Evolutionary conservation across 2,329 filamentous ascomycete species (phyloP).

Genomic region (Diaporthe humulicola): DNA sequence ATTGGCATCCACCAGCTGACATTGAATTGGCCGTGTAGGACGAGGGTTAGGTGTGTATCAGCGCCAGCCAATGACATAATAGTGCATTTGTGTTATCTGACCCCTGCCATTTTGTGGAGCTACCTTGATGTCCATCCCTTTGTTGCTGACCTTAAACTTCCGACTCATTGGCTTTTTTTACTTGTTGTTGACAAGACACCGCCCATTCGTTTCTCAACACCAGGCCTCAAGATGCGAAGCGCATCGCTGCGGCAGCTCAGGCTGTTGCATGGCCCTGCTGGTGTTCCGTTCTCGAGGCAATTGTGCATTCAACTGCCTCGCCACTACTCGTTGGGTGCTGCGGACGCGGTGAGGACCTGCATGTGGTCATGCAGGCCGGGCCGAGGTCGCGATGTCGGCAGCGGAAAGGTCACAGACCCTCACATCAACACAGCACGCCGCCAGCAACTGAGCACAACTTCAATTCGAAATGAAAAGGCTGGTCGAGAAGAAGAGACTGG

Average conservation of each 20-base stretch:
- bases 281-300: background rate
- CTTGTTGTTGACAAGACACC: background rate
- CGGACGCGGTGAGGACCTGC: slow-evolving; percentile 11
- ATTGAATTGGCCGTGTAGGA: background rate
- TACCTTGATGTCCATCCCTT: background rate
- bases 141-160: background rate
- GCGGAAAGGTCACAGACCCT: background rate
- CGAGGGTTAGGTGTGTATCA: background rate
- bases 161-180: slow-evolving; percentile 8
- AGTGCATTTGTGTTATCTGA: slow-evolving; percentile 14
- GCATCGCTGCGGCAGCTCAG: slow-evolving; percentile 38
- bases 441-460: slow-evolving; percentile 11
- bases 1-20: background rate
- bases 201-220: slow-evolving; percentile 1
- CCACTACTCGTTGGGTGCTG: background rate
- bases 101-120: slow-evolving; percentile 15
- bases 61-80: slow-evolving; percentile 15
- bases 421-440: background rate
- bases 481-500: slow-evolving; percentile 46
- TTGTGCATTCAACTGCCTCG: background rate
- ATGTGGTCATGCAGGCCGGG: background rate
- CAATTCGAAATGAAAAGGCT: background rate
- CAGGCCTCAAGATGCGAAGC: slow-evolving; percentile 14
- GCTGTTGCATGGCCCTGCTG: slow-evolving; percentile 24
- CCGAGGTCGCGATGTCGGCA: background rate